Conservation (phyloP, 495 filamentous ascomycete species). For the Beverwykella pulmonaria region DNA sequence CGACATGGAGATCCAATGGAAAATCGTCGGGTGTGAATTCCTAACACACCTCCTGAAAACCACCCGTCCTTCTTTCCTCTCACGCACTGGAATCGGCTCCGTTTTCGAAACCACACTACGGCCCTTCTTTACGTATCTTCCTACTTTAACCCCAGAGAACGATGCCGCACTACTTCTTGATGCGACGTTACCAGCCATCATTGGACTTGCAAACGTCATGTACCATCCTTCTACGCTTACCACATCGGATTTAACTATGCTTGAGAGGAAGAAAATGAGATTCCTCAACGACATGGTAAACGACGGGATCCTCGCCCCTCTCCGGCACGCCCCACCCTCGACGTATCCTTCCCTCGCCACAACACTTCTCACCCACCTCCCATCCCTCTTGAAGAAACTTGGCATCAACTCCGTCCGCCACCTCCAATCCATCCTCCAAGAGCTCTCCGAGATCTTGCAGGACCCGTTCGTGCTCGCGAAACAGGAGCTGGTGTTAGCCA, state of each 20-base stretch:
- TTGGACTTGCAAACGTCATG: constrained; percentile 58
- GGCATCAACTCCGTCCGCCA: constrained; percentile 74
- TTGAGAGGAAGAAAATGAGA: constrained; percentile 39
- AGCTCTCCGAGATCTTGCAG: constrained; percentile 65
- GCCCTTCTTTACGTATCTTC: constrained; percentile 73
- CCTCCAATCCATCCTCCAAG: constrained; percentile 70
- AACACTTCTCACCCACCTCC: constrained; percentile 59
- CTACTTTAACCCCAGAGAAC: constrained; percentile 72
- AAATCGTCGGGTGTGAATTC: constrained; percentile 63
- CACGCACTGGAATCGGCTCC: constrained; percentile 70
- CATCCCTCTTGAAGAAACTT: constrained; percentile 59
- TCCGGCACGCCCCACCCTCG: constrained; percentile 34
- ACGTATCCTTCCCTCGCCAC: constrained; percentile 52
- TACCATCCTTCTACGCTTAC: constrained; percentile 28
- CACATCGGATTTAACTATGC: constrained; percentile 34
- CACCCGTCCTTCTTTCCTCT: constrained; percentile 58
- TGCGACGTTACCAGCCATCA: constrained; percentile 68
- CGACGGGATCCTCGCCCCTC: constrained; percentile 51
- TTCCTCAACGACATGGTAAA: constrained; percentile 36
- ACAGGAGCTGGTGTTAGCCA: constrained; percentile 57
- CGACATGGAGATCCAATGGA: constrained; percentile 59
- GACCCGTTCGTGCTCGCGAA: constrained; percentile 70
- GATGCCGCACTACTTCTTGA: constrained; percentile 68
- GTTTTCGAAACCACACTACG: constrained; percentile 80
- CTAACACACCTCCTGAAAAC: constrained; percentile 60